phyloP scores from a whole-genome alignment of 352 stramenopile species.

The Pythium aristosporum region DNA sequence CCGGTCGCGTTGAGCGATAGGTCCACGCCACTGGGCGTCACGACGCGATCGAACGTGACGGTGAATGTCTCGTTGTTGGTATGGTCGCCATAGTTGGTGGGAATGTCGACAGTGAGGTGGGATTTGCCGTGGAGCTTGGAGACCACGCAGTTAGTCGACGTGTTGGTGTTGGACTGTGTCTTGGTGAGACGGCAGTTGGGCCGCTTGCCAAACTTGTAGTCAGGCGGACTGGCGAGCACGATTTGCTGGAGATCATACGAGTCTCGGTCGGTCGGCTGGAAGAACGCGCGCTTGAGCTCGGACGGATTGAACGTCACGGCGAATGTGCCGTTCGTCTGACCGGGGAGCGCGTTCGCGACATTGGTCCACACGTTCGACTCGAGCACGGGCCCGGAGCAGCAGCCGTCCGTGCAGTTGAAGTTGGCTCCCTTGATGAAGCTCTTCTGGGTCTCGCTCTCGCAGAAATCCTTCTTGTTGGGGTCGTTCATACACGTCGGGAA shows the following conservation, averaged over 20 bases:
- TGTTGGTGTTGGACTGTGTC: slow-evolving; percentile 7
- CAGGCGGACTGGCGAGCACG: slow-evolving; percentile 63
- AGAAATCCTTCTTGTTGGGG: slow-evolving; percentile 63
- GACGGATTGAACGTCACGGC: slow-evolving; percentile 67
- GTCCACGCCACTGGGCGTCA: slow-evolving; percentile 47
- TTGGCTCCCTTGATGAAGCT: slow-evolving; percentile 51
- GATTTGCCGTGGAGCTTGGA: slow-evolving; percentile 52
- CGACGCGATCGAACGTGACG: slow-evolving; percentile 63
- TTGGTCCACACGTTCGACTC: slow-evolving; percentile 77
- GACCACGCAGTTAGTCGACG: slow-evolving; percentile 24
- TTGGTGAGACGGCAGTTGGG: slow-evolving; percentile 49
- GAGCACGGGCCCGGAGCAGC: slow-evolving; percentile 62
- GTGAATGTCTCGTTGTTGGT: slow-evolving; percentile 66
- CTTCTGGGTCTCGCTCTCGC: slow-evolving; percentile 43
- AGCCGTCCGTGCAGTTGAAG: slow-evolving; percentile 70
- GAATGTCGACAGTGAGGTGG: slow-evolving; percentile 72
- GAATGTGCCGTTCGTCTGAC: slow-evolving; percentile 77
- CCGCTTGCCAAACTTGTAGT: slow-evolving; percentile 59
- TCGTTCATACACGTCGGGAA: slow-evolving; percentile 79
- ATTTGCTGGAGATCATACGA: slow-evolving; percentile 69
- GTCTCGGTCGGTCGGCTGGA: slow-evolving; percentile 18
- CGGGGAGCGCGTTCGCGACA: slow-evolving; percentile 50
- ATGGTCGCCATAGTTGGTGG: slow-evolving; percentile 37
- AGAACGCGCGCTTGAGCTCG: slow-evolving; percentile 72
- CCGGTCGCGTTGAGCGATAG: slow-evolving; percentile 29